Evolutionary conservation across 1,284 basidiomycete species (phyloP), one percentile per base, ranked within the genome.

Genomic region (Ceratobasidium sp.): DNA sequence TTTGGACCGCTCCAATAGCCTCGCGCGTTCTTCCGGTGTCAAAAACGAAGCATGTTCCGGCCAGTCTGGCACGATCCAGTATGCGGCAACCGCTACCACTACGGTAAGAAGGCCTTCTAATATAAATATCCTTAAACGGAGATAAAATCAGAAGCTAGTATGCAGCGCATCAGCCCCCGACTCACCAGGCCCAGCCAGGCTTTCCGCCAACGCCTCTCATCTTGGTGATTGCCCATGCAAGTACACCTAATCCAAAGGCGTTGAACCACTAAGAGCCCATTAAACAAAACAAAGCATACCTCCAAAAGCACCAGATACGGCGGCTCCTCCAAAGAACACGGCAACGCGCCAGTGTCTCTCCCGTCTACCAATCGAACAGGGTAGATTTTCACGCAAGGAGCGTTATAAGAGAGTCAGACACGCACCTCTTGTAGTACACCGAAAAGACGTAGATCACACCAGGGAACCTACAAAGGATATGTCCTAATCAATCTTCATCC

Each of bases 381-480:
- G 30, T 30, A 23, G 16, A 46, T 46, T 54, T 44, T 7, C 57
- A 35, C 14, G 54, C 1, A 23, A n/a, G n/a, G n/a, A n/a, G n/a
- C n/a, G n/a, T n/a, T n/a, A 23, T 46, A 65, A 14, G 20, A 23
- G 2, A 30, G 3, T 27, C 3, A n/a, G n/a, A 5, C 23, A 71
- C 80, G 81, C 81, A 84, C 89, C 87, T 82, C 77, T 87, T 84
- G 81, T 92, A 92, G 80, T 90, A 92, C 30, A 90, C 87, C 12
- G 89, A 90, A 81, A 92, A 91, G 1, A 91, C 82, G 80, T 88
- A 91, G 16, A 91, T 86, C 2, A 88, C 86, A n/a, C 90, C 90
- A 3, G 90, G 90, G 81, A 91, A 91, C 1, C 83, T 79, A 65
- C 5, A 44, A n/a, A 27, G 12, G 8, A 14, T 16, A 4, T 12